Evolutionary conservation across 257 asterid species (phyloP), one percentile per base, ranked within the genome.

Genomic region (Solanum acaule): DNA sequence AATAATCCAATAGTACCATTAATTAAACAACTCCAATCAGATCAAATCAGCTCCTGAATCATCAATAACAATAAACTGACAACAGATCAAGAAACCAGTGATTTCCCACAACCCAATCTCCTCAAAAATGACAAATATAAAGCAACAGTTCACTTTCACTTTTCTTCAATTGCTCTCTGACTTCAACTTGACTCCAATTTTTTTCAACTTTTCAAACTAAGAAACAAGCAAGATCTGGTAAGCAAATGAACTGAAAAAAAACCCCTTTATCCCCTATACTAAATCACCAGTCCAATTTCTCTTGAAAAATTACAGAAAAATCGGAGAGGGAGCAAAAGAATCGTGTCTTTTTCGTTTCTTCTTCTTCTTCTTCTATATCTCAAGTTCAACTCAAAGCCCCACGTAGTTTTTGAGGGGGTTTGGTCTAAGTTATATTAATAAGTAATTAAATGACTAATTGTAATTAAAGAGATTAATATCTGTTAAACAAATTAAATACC

Each of bases 381-480:
- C 37, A 29, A 52, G 63, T 0, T 63, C 49, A 29, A 67, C 31
- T 59, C 68, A 65, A 23, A 72, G 31, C 68, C 90, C 94, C 98
- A 92, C 95, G 95, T 91, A 90, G 93, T 93, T 91, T 84, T 68
- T 68, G 7, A 37, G 25, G 95, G 95, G 95, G 91, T 92, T 92
- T 91, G 93, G 94, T 93, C 98, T 88, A 91, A 88, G 84, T 70
- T 92, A 78, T 86, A 27, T n/a, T 68, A 29, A 90, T 87, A 44
- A 12, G 67, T 46, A 77, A 59, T 70, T 10, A 27, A 9, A 27
- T 56, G 44, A 40, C 59, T 89, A 88, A 86, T 83, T 71, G 67
- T 79, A 89, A 70, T 88, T 49, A 65, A 56, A n/a, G 37, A 23
- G 56, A 86, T 46, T 73, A 40, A 73, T 35, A 87, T 79, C 82